phyloP scores from a whole-genome alignment of 1,284 basidiomycete genomes.

The Ganoderma leucocontextum region DNA sequence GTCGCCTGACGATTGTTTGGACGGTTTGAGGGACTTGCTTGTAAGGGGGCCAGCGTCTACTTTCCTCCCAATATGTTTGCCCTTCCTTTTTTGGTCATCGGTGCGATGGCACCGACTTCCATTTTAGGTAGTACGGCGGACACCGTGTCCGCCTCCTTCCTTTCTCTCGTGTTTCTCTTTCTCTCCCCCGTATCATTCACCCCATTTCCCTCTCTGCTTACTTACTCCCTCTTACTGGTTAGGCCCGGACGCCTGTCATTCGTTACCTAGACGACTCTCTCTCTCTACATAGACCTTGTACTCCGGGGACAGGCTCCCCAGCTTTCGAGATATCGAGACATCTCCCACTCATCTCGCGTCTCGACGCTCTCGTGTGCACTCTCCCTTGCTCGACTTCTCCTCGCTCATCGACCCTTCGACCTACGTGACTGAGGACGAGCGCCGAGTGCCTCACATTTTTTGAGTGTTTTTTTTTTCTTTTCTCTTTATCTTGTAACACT shows the following conservation, averaged over 20 bases:
- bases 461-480: neutral
- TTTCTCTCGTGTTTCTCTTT: neutral
- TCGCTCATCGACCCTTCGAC: neutral
- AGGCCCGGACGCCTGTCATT: no score
- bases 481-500: neutral
- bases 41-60: conserved; percentile 3
- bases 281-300: neutral
- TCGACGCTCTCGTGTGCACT: conserved; percentile 3
- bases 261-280: neutral
- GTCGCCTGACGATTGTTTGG: no score
- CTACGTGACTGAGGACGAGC: neutral
- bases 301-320: neutral
- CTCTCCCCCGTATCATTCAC: neutral
- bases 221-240: no score
- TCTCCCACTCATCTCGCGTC: neutral
- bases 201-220: neutral
- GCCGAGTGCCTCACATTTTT: neutral
- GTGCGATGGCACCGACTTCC: neutral
- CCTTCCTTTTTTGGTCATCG: neutral
- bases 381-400: neutral
- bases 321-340: neutral
- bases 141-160: neutral
- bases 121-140: neutral
- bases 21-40: neutral
- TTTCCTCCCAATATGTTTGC: neutral